Percentiles rank a stretch among this genome's conserved stretches.
phyloP scores from a whole-genome alignment of 179 eudicot species.

The Nepenthes alata region DNA sequence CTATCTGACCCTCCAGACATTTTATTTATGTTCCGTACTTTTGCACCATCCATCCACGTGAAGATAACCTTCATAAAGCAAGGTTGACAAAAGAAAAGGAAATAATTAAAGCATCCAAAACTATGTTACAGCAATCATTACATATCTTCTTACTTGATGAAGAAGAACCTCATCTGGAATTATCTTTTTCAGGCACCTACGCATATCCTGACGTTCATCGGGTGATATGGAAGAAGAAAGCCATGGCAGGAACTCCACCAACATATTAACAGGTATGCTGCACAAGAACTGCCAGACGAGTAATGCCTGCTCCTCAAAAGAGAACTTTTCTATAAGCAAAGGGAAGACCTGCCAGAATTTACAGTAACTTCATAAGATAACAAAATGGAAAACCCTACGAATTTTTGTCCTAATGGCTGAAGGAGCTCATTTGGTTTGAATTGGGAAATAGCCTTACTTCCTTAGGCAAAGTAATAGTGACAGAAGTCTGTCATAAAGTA shows the following conservation, averaged over 20 bases:
- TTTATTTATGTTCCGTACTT: conserved; percentile 16
- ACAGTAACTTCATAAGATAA: not conserved
- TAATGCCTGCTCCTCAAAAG: conserved; percentile 90
- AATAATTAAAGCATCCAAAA: conserved; percentile 10
- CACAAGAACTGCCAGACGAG: conserved; percentile 89
- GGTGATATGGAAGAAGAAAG: conserved; percentile 66
- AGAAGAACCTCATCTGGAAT: conserved; percentile 81
- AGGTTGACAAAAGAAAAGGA: conserved; percentile 9
- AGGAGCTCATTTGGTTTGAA: too few relatives aligned
- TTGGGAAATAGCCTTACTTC: too few relatives aligned
- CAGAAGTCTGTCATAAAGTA: too few relatives aligned
- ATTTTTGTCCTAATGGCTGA: too few relatives aligned
- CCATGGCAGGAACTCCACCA: conserved; percentile 95
- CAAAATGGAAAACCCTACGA: not conserved
- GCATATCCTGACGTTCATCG: conserved; percentile 81
- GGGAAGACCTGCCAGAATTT: conserved; percentile 58
- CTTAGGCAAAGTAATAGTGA: not conserved
- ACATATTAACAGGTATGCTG: conserved; percentile 92
- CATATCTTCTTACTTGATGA: conserved; percentile 53
- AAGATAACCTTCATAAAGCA: conserved; percentile 53
- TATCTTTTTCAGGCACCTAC: conserved; percentile 53
- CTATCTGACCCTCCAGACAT: conserved; percentile 31
- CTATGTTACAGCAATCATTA: not conserved
- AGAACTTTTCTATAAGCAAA: conserved; percentile 74
- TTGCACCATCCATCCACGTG: conserved; percentile 86